Conservation (phyloP, 805 yeast genomes). For the Metschnikowia vanudenii region DNA sequence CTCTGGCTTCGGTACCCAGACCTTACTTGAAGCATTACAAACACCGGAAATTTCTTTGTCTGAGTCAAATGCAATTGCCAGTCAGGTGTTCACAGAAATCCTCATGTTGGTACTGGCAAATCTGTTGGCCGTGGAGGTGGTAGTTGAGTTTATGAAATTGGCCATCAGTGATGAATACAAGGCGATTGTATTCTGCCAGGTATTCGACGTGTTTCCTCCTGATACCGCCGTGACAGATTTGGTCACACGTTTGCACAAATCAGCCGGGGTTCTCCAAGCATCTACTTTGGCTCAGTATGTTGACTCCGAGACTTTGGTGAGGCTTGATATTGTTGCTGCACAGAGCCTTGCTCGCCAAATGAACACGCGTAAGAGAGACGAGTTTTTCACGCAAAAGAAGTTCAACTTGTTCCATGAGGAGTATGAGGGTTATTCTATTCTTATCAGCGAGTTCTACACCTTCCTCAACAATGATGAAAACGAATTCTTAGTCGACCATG, state of each 20-base stretch:
- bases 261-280: constrained; percentile 28
- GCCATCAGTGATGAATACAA: constrained; percentile 31
- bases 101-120: constrained; percentile 28
- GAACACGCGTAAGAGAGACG: constrained; percentile 39
- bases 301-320: constrained; percentile 28
- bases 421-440: constrained; percentile 71
- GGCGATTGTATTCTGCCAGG: constrained; percentile 39
- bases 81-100: constrained; percentile 35
- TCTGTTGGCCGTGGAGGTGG: constrained; percentile 15
- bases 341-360: constrained; percentile 36
- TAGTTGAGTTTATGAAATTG: constrained; percentile 25
- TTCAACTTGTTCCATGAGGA: constrained; percentile 73
- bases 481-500: constrained; percentile 40
- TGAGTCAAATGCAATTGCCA: constrained; percentile 18
- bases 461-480: constrained; percentile 44
- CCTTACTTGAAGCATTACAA: constrained; percentile 32
- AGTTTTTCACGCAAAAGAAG: constrained; percentile 50
- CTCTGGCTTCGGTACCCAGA: constrained; percentile 30
- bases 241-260: constrained; percentile 13
- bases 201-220: constrained; percentile 38
- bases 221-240: constrained; percentile 23
- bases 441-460: constrained; percentile 48
- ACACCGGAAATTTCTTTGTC: constrained; percentile 20
- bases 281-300: constrained; percentile 33
- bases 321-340: constrained; percentile 30